A percentile compares a stretch with the other conserved stretches of the same genome.
Evolutionary conservation across 208 protist genomes (phyloP).

Genomic region (Crithidia mellificae): DNA sequence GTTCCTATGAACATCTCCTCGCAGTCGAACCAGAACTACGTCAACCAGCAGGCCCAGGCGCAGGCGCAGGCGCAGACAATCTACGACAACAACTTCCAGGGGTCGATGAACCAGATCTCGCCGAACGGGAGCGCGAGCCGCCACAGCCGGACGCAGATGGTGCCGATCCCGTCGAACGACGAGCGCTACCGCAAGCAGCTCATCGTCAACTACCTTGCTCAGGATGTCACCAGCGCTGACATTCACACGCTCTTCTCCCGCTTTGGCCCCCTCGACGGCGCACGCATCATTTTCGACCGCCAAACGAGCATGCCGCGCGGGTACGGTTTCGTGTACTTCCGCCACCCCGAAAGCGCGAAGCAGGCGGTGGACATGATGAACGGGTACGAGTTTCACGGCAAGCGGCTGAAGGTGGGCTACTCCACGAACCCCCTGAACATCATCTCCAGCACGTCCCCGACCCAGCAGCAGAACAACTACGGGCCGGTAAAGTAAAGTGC

Average conservation of each 20-base stretch:
- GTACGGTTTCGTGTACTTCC: constrained; percentile 84
- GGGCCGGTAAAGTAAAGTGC: constrained; percentile 5
- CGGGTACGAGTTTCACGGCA: constrained; percentile 72
- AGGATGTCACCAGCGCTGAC: constrained; percentile 58
- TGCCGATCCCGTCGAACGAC: constrained; percentile 46
- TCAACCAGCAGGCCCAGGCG: constrained; percentile 12
- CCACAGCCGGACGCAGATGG: constrained; percentile 41
- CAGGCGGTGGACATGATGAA: constrained; percentile 67
- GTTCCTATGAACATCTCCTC: constrained; percentile 46
- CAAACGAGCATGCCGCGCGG: constrained; percentile 66
- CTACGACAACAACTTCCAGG: constrained; percentile 31
- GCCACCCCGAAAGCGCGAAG: constrained; percentile 53
- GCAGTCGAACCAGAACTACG: constrained; percentile 42
- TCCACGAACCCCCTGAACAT: constrained; percentile 82
- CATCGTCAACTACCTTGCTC: constrained; percentile 82
- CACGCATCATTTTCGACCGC: constrained; percentile 72
- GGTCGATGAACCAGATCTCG: constrained; percentile 30
- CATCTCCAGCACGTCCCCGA: constrained; percentile 32
- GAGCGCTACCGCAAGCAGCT: constrained; percentile 77
- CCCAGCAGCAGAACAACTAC: constrained; percentile 15
- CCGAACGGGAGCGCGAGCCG: constrained; percentile 17
- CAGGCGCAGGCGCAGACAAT: constrained; percentile 15
- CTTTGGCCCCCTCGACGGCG: constrained; percentile 69
- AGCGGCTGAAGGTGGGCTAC: constrained; percentile 75
- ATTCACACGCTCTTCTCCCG: constrained; percentile 71